These are phyloP conservation scores for Sclerotinia trifoliorum DNA, from an alignment of 2,329 filamentous ascomycete genomes.

Conservation along the genomic window DNA sequence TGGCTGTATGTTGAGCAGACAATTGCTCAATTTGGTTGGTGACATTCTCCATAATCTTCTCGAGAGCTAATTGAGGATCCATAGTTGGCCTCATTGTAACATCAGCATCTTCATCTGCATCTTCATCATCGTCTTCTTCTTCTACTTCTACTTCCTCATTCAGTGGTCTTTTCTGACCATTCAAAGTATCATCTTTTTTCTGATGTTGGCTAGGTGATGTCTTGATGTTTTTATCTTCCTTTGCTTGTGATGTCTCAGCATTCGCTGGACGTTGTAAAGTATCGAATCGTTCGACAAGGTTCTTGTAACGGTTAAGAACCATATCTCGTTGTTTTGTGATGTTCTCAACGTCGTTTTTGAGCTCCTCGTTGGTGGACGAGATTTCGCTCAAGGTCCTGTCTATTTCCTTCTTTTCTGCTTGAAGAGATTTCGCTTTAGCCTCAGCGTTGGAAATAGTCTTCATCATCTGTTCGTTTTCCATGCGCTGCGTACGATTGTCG, in stretches of 20 bases:
- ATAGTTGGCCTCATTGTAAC: constrained; percentile 14
- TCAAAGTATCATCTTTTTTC: neutral
- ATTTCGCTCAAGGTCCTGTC: constrained; percentile 7
- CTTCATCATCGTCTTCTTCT: neutral
- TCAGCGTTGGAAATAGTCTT: neutral
- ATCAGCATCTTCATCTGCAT: neutral
- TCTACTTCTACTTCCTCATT: neutral
- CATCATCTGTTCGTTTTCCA: neutral
- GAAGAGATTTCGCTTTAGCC: neutral
- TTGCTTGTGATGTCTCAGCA: constrained; percentile 1
- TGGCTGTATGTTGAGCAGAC: constrained; percentile 12
- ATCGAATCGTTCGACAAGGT: constrained; percentile 12
- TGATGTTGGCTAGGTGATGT: neutral
- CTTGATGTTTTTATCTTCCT: neutral
- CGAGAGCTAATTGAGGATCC: constrained; percentile 10
- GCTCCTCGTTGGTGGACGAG: constrained; percentile 1
- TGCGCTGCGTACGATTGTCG: neutral
- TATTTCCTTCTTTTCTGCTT: neutral
- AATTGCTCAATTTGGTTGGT: constrained; percentile 13
- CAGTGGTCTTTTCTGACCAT: neutral
- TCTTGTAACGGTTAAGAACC: constrained; percentile 16
- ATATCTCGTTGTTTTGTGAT: constrained; percentile 12
- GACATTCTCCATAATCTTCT: constrained; percentile 10
- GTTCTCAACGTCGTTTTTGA: neutral
- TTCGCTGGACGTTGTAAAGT: neutral